Evolutionary conservation across 208 protist species (phyloP), one percentile per base, ranked within the genome.

Genomic region (Leishmania tarentolae): DNA sequence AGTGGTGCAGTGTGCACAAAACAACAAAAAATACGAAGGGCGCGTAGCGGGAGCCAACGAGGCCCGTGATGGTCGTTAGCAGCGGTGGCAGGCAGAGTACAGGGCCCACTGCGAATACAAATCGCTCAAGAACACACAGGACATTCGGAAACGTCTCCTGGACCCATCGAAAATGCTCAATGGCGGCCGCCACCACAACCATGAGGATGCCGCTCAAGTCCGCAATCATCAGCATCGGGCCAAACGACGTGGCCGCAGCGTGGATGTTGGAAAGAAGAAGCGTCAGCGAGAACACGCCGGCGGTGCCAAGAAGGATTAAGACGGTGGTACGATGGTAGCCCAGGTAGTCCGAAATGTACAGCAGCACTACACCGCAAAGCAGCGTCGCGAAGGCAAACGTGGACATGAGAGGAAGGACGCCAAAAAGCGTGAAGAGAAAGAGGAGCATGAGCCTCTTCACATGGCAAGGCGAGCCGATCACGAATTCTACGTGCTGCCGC

Each of bases 161-260:
- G 50, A 98, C 59, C 89, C 91, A 98, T 4, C 88, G 89, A 82
- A 97, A 98, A 84, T 98, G 95, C 76, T 95, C 86, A 73, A 93
- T 75, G 0, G 86, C 84, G 0, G 89, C 81, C 46, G 88, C 91
- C 19, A 86, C 84, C 17, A 84, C 75, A 11, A 87, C 44, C 47
- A 86, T 3, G 24, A 95, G 75, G 28, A 95, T 31, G 9, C 88
- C 86, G 15, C 83, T 63, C 11, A 96, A 40, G 66, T 91, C 88
- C 13, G 91, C 57, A 46, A 94, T 89, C 87, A 96, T 86, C 69
- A 91, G 85, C 79, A 94, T 85, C 17, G 92, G 92, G 0, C 93
- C 93, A n/a, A 95, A 70, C 71, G 83, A 87, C 11, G 85, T 91
- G 63, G 88, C 59, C 4, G 86, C 83, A 17, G 87, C 81, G 81